Base-by-base conservation (phyloP, 2,329 filamentous ascomycete genomes). In the Myriangium duriaei region DNA sequence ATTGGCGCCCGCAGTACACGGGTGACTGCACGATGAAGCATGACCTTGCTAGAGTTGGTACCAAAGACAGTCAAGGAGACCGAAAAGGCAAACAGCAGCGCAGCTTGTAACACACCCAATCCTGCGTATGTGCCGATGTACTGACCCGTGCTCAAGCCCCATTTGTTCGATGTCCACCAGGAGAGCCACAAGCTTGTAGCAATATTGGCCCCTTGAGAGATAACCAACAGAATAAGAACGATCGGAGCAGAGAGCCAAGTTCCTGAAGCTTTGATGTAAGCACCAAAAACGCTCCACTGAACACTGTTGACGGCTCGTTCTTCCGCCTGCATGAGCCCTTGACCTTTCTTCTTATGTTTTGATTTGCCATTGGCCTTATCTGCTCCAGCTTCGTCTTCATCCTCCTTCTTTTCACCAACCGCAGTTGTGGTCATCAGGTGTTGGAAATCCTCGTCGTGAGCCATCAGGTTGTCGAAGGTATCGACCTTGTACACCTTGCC, bases 131-230 rank as follows among this genome's bases (percentile, higher is more conserved):
- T 64, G 11, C 72, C 76, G 49, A 80, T 79, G 53, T 94, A 94
- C 17, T 69, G 61, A 2, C 79, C 83, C 10, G 65, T 72, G 0
- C 71, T 67, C 42, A 80, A 72, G 5, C 68, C 64, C 47, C 80
- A 94, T 53, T 81, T 79, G 56, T 85, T 61, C 1, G 81, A 83
- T 1, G 84, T 92, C 88, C 88, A 96, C 63, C 78, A 96, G 0
- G 86, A 91, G 1, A 96, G 72, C 88, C 88, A 96, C 39, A 96
- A 62, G 51, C 81, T 87, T 10, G 86, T 94, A 47, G 75, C 70
- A 46, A 96, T 88, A 53, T 93, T 95, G 44, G 81, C 72, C 6
- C 79, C 84, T 53, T 94, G 86, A 0, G 82, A 77, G 9, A 86
- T 52, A 4, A 83, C 56, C 9, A 93, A 68, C 3, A 85, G 58